phyloP scores from a whole-genome alignment of 192 early-diverging fungal genomes.

The Phlyctochytrium planicorne region DNA sequence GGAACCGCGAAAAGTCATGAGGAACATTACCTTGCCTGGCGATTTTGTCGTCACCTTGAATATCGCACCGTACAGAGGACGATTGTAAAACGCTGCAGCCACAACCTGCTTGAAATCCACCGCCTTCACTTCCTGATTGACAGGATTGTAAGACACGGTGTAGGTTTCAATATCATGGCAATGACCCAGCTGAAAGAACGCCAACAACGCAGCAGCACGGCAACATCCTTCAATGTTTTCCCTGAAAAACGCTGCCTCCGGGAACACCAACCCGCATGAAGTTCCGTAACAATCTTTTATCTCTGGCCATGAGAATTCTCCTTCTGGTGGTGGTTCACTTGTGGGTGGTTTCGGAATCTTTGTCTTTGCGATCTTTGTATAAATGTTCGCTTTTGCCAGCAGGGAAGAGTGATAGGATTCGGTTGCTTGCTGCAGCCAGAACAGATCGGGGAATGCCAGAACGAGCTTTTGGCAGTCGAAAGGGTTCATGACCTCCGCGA shows the following conservation, averaged over 20 bases:
- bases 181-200: not conserved
- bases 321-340: too few relatives aligned
- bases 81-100: not conserved
- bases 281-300: too few relatives aligned
- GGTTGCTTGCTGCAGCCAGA: not conserved
- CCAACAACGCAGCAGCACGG: not conserved
- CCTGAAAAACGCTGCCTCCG: not conserved
- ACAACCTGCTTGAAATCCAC: not conserved
- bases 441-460: not conserved
- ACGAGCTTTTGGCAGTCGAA: not conserved
- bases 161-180: not conserved
- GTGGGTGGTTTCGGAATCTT: too few relatives aligned
- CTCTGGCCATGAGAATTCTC: too few relatives aligned
- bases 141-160: not conserved
- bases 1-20: too few relatives aligned
- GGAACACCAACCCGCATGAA: not conserved
- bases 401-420: too few relatives aligned
- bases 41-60: too few relatives aligned
- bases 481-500: not conserved
- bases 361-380: too few relatives aligned
- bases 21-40: too few relatives aligned
- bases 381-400: too few relatives aligned
- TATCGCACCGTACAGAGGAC: not conserved
- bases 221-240: not conserved
- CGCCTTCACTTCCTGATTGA: not conserved